These are phyloP conservation scores for Hymenochaete sp. DNA, from an alignment of 1,284 basidiomycete species.

Conservation along the genomic window DNA sequence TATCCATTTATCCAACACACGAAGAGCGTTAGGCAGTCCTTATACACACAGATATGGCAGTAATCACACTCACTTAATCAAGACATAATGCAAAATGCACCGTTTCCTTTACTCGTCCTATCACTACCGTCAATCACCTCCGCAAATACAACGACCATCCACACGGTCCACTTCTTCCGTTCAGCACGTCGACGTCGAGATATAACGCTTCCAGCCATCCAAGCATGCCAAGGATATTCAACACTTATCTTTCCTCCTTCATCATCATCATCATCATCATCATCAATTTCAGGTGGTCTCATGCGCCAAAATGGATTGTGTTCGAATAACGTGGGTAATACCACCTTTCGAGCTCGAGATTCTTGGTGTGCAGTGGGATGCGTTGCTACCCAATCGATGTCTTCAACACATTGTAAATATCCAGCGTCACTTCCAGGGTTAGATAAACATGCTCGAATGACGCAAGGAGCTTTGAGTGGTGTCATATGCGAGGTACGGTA, in stretches of 20 bases:
- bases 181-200: too few relatives aligned
- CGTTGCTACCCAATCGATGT: constrained; percentile 9
- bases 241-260: not conserved
- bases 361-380: constrained; percentile 2
- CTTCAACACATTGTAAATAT: constrained; percentile 9
- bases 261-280: not conserved
- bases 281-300: not conserved
- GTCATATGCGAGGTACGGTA: not conserved
- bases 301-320: constrained; percentile 14
- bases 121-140: not conserved
- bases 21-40: too few relatives aligned
- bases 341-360: constrained; percentile 10
- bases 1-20: too few relatives aligned
- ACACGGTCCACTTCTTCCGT: constrained; percentile 11
- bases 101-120: too few relatives aligned
- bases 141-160: constrained; percentile 14
- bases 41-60: too few relatives aligned
- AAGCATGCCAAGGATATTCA: constrained; percentile 17
- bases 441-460: constrained; percentile 12
- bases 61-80: too few relatives aligned
- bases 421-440: constrained; percentile 14
- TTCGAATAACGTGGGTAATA: constrained; percentile 13
- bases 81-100: too few relatives aligned
- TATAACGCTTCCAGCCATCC: constrained; percentile 4
- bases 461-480: not conserved